Evolutionary conservation across 768 basidiomycete genomes (phyloP).

Genomic region (Myochromella boudieri): DNA sequence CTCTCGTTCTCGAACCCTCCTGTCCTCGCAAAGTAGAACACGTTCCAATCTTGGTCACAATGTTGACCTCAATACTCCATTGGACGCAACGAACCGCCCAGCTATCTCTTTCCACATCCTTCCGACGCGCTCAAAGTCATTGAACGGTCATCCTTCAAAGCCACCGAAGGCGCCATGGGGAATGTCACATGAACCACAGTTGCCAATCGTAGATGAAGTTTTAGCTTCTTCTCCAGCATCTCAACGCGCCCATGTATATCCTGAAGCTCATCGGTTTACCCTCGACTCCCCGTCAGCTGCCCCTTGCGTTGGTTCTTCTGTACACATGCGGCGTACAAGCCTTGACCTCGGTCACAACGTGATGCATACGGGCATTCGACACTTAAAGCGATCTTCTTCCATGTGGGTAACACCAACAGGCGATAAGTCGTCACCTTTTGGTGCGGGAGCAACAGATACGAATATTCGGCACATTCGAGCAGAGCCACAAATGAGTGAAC

Average conservation of each 20-base stretch:
- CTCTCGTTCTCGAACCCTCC: background rate
- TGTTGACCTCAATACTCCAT: background rate
- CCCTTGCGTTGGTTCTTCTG: background rate
- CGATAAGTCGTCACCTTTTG: background rate
- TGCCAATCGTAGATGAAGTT: constrained; percentile 3
- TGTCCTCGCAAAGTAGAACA: constrained; percentile 1
- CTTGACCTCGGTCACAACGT: constrained; percentile 9
- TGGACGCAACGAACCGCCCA: constrained; percentile 1
- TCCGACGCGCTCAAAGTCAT: constrained; percentile 10
- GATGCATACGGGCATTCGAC: constrained; percentile 15
- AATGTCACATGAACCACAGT: background rate
- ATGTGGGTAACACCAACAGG: constrained; percentile 2
- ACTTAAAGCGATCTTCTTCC: constrained; percentile 15
- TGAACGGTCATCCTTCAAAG: background rate
- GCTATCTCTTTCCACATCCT: background rate
- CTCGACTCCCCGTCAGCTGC: background rate
- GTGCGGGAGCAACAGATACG: constrained; percentile 3
- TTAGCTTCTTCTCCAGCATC: background rate
- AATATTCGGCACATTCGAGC: constrained; percentile 9
- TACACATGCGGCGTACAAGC: constrained; percentile 9
- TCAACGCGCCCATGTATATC: too few relatives aligned
- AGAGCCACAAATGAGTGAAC: constrained; percentile 12
- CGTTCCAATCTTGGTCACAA: background rate
- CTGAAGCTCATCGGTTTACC: background rate
- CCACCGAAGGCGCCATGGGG: background rate